Evolutionary conservation across 1,284 basidiomycete species (phyloP), one percentile per base, ranked within the genome.

Genomic region (Irpex sp.): DNA sequence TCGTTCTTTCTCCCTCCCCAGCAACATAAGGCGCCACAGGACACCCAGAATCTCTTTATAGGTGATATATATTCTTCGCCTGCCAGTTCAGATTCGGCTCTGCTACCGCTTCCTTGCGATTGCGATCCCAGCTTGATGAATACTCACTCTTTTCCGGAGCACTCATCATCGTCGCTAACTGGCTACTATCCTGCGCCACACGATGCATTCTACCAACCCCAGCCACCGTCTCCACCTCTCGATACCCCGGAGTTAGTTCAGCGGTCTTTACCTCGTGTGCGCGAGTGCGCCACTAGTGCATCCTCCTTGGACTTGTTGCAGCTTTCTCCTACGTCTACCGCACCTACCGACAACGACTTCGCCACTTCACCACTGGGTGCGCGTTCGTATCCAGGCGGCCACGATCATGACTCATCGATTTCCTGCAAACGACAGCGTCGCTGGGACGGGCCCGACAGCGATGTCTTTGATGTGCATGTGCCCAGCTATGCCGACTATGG

Each of bases 171-270:
- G 31, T 47, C 58, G 47, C 36, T 52, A 13, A 51, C 55, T 19
- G 48, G 47, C 4, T 9, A 59, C 34, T 36, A 59, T 38, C 38
- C 61, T 6, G 56, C 38, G 47, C 51, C 61, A 65, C 61, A 62
- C 61, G 61, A 62, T 54, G 47, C 31, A n/a, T 65, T 59, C 31
- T 58, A 51, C 37, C 60, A 47, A 26, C 40, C 58, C 26, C 64
- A 65, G 36, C 64, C 64, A 4, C 64, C 64, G 9, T 65, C 64
- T n/a, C 64, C 64, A 13, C 64, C 64, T 8, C 54, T 62, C 31
- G 64, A 65, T 44, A 65, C 64, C 15, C 64, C 64, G 13, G 64
- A 65, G 47, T 58, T 65, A 6, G 61, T 65, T 5, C 64, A 65
- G 36, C 47, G 64, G 13, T 44, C 52, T 36, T 55, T 65, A n/a